phyloP scores from a whole-genome alignment of 306 rosid species.

The Glycine tomentella region DNA sequence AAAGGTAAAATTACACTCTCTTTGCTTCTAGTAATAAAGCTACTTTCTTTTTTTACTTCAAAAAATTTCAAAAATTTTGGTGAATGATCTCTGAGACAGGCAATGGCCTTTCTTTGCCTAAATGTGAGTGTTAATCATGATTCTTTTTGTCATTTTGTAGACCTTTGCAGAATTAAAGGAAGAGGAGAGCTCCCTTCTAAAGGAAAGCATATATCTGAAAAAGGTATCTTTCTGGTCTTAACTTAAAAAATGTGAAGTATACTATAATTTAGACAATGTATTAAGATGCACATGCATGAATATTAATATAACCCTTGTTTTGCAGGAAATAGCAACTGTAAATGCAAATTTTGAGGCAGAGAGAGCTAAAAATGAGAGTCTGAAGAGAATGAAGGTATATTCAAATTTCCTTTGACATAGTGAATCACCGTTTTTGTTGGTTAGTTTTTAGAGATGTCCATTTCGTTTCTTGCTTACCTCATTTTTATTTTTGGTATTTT shows the following conservation, averaged over 20 bases:
- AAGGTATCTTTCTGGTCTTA: conserved; percentile 58
- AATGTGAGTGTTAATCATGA: conserved; percentile 5
- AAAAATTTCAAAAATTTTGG: neutral
- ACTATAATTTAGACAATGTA: neutral
- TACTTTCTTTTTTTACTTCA: neutral
- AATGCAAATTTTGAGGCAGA: conserved; percentile 61
- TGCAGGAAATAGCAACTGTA: conserved; percentile 69
- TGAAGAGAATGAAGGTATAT: conserved; percentile 85
- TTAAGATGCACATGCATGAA: neutral
- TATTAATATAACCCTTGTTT: conserved; percentile 26
- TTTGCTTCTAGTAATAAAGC: neutral
- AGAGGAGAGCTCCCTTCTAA: conserved; percentile 76
- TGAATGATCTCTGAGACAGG: neutral
- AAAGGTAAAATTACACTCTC: conserved; percentile 59
- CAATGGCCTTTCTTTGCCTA: neutral
- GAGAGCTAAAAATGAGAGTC: conserved; percentile 67
- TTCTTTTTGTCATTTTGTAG: conserved; percentile 49
- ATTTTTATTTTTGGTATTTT: conserved; percentile 8
- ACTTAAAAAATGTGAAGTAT: neutral
- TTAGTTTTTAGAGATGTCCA: neutral
- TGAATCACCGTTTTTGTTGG: neutral
- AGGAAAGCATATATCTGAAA: conserved; percentile 61
- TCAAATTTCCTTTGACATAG: neutral
- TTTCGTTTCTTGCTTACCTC: conserved; percentile 13
- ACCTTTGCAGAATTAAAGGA: conserved; percentile 82